Base-by-base conservation (phyloP, 495 filamentous ascomycete species). In the Tuber indicum region DNA sequence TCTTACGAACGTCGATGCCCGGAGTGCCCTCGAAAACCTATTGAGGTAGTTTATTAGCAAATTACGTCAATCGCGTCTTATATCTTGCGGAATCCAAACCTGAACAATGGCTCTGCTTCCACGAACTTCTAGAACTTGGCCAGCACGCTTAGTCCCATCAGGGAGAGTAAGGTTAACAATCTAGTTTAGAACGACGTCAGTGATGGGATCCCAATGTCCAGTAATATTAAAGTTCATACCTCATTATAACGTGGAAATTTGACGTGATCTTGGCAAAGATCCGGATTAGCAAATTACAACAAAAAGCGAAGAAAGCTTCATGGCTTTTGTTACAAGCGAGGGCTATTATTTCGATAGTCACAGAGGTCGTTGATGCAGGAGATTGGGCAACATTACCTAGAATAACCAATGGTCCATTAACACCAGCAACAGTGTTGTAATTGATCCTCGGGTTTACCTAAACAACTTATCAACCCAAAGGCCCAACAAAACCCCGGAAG, bases 1-100 rank as follows among this genome's bases (percentile, higher is more conserved):
- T 96, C 92, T 94, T 98, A 89, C 98, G 98, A 78, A 98, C 96
- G 88, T 99, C 96, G 82, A 98, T 93, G 83, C 96, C 96, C 8
- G 94, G 82, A 78, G 96, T 99, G 79, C 96, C 96, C 87, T 99
- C 96, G 85, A 98, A 99, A 76, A 99, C 95, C 92, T 97, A 87
- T 76, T 45, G 45, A 45, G 70, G 45, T 36, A 17, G 58, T 66
- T 36, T 66, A 12, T 66, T 36, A 66, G 58, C 32, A 66, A 66
- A 26, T 14, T 36, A 66, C 26, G n/a, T 26, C 26, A 19, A 66
- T 36, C 26, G 26, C 26, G 58, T 66, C 32, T 17, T 7, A 66
- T 36, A 66, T 66, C 16, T 17, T 5, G 26, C 1, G 26, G 77
- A 84, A 80, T 75, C 72, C 84, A 79, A 89, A 93, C 92, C 89